phyloP scores from a whole-genome alignment of 805 yeast species.

The Jamesozyma piceae region DNA sequence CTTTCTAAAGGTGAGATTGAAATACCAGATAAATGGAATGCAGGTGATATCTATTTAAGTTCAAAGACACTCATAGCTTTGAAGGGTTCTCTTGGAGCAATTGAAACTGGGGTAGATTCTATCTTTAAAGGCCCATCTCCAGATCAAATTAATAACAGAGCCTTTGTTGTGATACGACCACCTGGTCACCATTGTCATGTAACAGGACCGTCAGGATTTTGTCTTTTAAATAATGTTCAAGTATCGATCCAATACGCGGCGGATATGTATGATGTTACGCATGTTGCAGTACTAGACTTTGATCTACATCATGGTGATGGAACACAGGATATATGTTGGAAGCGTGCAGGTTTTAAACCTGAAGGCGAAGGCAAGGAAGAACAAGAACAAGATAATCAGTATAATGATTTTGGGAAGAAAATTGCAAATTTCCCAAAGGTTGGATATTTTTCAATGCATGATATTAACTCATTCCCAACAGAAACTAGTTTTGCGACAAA shows the following conservation, averaged over 20 bases:
- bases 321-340: conserved; percentile 79
- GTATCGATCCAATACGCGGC: conserved; percentile 72
- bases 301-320: conserved; percentile 90
- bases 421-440: conserved; percentile 44
- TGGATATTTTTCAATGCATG: conserved; percentile 78
- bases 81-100: conserved; percentile 68
- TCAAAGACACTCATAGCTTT: conserved; percentile 59
- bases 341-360: conserved; percentile 40
- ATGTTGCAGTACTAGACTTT: conserved; percentile 72
- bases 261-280: conserved; percentile 53
- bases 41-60: conserved; percentile 71
- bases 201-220: conserved; percentile 76
- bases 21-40: conserved; percentile 74
- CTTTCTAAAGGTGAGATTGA: conserved; percentile 49
- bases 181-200: conserved; percentile 87
- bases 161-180: conserved; percentile 65
- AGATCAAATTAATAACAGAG: conserved; percentile 33
- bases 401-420: conserved; percentile 41
- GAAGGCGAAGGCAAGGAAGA: conserved; percentile 24
- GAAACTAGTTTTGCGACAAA: conserved; percentile 69
- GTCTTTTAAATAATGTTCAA: conserved; percentile 73
- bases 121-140: conserved; percentile 33
- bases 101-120: conserved; percentile 60
- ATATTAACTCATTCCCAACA: conserved; percentile 78
- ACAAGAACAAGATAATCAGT: conserved; percentile 6